Conservation (phyloP, 306 rosid species). For the Fagus crenata region DNA sequence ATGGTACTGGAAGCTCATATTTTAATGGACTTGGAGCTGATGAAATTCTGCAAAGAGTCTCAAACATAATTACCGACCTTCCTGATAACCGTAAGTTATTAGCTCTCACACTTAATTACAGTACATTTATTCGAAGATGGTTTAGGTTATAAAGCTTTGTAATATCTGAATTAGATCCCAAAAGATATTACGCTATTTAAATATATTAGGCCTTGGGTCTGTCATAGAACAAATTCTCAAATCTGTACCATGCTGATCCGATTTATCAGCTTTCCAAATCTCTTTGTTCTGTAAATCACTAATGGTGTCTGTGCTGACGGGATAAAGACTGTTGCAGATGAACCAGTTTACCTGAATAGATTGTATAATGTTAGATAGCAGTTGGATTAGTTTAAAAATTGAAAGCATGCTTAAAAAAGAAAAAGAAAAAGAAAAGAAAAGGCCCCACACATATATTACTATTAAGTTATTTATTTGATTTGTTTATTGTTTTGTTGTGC, state of each 20-base stretch:
- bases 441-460: not conserved
- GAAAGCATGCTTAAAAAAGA: not conserved
- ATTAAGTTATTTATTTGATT: not conserved
- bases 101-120: constrained; percentile 17
- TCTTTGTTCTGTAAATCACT: constrained; percentile 9
- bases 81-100: constrained; percentile 42
- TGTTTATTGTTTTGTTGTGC: not conserved
- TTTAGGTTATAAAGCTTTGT: constrained; percentile 12
- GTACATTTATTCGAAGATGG: constrained; percentile 16
- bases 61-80: constrained; percentile 45
- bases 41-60: constrained; percentile 40
- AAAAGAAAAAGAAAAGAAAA: not conserved
- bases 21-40: constrained; percentile 29
- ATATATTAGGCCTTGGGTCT: not conserved
- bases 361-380: not conserved
- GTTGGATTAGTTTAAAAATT: not conserved
- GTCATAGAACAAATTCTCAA: constrained; percentile 1
- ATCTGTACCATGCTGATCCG: constrained; percentile 5
- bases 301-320: constrained; percentile 13
- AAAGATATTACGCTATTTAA: constrained; percentile 3
- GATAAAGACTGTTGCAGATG: constrained; percentile 4
- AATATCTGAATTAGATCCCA: not conserved
- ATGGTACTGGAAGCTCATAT: constrained; percentile 19
- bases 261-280: constrained; percentile 1
- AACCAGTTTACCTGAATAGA: not conserved